Percentiles rank a stretch among this genome's conserved stretches.
phyloP scores from a whole-genome alignment of 2,329 filamentous ascomycete genomes.

The Exophiala sp. region DNA sequence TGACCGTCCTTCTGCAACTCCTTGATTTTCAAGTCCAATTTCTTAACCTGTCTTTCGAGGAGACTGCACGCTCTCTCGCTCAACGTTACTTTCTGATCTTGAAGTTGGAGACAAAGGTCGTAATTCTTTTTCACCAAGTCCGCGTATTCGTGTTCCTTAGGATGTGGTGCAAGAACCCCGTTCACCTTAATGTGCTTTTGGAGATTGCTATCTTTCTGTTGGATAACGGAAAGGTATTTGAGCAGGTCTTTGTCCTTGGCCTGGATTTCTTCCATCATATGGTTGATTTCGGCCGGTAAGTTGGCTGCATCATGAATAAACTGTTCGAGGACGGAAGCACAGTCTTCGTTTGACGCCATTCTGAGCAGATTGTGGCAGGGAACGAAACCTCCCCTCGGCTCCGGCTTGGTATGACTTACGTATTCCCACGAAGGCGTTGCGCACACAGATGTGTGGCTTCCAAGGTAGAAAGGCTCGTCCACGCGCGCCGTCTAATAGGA shows the following conservation, averaged over 20 bases:
- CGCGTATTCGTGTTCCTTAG: slow-evolving; percentile 57
- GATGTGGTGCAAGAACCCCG: slow-evolving; percentile 55
- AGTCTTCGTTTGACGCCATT: slow-evolving; percentile 53
- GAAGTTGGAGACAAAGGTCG: slow-evolving; percentile 52
- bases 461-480: no score
- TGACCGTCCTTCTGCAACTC: slow-evolving; percentile 55
- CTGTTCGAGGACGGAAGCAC: slow-evolving; percentile 58
- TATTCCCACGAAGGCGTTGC: no score
- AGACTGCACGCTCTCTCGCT: slow-evolving; percentile 55
- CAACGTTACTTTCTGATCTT: slow-evolving; percentile 57
- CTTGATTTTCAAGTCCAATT: slow-evolving; percentile 56
- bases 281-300: slow-evolving; percentile 58
- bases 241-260: slow-evolving; percentile 58
- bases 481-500: no score
- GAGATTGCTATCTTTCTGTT: slow-evolving; percentile 54
- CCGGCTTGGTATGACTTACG: neutral
- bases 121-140: slow-evolving; percentile 54
- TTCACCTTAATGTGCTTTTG: slow-evolving; percentile 62
- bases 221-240: slow-evolving; percentile 52
- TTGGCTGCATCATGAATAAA: slow-evolving; percentile 61
- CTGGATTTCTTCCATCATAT: slow-evolving; percentile 61
- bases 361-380: neutral
- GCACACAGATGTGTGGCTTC: no score
- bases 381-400: neutral
- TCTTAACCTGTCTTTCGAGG: slow-evolving; percentile 59